Percentiles rank a stretch among this genome's conserved stretches.
phyloP scores from a whole-genome alignment of 1,284 basidiomycete species.

The Trichosporon inkin region DNA sequence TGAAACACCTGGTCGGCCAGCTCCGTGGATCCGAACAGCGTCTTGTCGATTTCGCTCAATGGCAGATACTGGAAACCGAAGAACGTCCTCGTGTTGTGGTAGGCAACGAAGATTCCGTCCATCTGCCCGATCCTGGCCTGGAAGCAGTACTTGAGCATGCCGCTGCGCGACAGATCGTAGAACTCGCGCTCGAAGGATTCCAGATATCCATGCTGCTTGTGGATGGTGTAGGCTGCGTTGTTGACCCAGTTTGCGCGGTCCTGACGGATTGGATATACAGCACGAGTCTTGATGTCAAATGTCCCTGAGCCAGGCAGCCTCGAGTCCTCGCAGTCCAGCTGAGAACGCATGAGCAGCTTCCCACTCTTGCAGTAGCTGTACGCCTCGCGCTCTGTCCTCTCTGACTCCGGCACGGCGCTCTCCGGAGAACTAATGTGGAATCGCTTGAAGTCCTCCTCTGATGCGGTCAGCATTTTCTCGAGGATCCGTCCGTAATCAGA shows the following conservation, averaged over 20 bases:
- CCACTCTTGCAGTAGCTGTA: slow-evolving; percentile 68
- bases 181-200: slow-evolving; percentile 85
- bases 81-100: slow-evolving; percentile 83
- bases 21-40: slow-evolving; percentile 64
- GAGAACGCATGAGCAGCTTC: slow-evolving; percentile 86
- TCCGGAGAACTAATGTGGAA: slow-evolving; percentile 57
- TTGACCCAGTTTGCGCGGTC: slow-evolving; percentile 81
- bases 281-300: slow-evolving; percentile 95
- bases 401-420: slow-evolving; percentile 43
- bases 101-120: slow-evolving; percentile 94
- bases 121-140: slow-evolving; percentile 95
- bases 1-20: slow-evolving; percentile 72
- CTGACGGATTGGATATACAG: slow-evolving; percentile 74
- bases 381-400: slow-evolving; percentile 58
- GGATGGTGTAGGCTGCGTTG: slow-evolving; percentile 72
- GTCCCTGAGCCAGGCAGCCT: slow-evolving; percentile 82
- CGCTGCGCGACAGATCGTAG: slow-evolving; percentile 86
- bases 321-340: slow-evolving; percentile 80
- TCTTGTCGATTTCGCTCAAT: slow-evolving; percentile 75
- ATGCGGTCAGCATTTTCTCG: slow-evolving; percentile 79
- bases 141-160: slow-evolving; percentile 93
- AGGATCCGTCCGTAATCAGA: slow-evolving; percentile 80
- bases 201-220: slow-evolving; percentile 58
- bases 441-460: slow-evolving; percentile 62
- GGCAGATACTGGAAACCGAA: slow-evolving; percentile 95